Evolutionary conservation across 2,329 filamentous ascomycete species (phyloP), one percentile per base, ranked within the genome.

Genomic region (Monilinia fructicola): DNA sequence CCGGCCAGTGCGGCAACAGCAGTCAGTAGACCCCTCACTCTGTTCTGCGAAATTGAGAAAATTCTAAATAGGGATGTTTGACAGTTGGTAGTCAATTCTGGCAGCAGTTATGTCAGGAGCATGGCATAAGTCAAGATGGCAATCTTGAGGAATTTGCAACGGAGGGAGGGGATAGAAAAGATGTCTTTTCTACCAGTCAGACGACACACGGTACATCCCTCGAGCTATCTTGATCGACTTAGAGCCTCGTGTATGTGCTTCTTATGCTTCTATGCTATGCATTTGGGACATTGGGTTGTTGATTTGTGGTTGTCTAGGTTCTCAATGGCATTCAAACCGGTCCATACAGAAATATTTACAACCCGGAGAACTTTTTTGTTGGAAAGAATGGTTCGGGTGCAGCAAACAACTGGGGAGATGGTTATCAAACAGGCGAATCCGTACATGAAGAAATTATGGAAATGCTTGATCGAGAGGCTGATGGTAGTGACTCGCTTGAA

Each of bases 161-260:
- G 60, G 95, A 98, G 79, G 95, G 95, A 76, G 93, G 94, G 72
- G 95, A 99, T 80, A 90, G 95, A 74, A 99, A 99, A 79, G 95
- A 99, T 80, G 95, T 99, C 69, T 98, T 98, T 98, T 97, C 85
- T 99, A 98, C 82, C 94, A 96, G 84, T 98, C 93, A 77, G 95
- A 99, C 82, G 95, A 99, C 78, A 99, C 95, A 67, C 87, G 95
- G 81, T 99, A 99, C 79, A 98, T 99, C 72, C 95, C 95, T 14
- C 87, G 95, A 76, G 94, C 95, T 58, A 98, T 99, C 74, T 83
- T 99, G 62, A 90, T 99, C 70, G 95, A 99, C 77, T 83, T 99
- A 50, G 95, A 99, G 79, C 95, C 95, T 31, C 86, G 95, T 71
- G 93, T 92, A 81, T 68, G 81, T 72, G 54, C 18, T 50, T 35